Evolutionary conservation across 1,139 yeast species (phyloP).

Genomic region (Candida frijolesensis): DNA sequence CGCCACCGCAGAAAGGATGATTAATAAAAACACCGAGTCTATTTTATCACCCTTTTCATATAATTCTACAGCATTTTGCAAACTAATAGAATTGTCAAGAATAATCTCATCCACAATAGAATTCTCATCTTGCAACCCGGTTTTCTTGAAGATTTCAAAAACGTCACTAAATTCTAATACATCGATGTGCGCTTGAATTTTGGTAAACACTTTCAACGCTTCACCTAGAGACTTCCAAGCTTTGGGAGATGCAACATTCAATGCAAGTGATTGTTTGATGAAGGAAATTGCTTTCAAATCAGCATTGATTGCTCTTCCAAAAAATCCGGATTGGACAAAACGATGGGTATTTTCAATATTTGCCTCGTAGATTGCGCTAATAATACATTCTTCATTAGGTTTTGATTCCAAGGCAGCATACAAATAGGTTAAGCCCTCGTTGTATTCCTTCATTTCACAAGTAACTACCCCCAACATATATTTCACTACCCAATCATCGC

Average conservation of each 20-base stretch:
- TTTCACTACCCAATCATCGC: slow-evolving; percentile 54
- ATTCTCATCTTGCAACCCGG: slow-evolving; percentile 6
- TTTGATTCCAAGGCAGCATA: slow-evolving; percentile 40
- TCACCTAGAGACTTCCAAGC: slow-evolving; percentile 61
- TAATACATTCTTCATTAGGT: slow-evolving; percentile 59
- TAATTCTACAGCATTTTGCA: slow-evolving; percentile 15
- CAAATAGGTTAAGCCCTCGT: slow-evolving; percentile 34
- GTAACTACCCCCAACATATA: slow-evolving; percentile 70
- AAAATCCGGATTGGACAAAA: slow-evolving; percentile 61
- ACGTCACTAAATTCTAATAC: slow-evolving; percentile 47
- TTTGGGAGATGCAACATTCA: slow-evolving; percentile 42
- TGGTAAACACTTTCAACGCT: slow-evolving; percentile 46
- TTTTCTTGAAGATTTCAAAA: slow-evolving; percentile 29
- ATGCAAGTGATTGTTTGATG: slow-evolving; percentile 43
- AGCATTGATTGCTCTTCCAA: slow-evolving; percentile 54
- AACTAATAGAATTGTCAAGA: slow-evolving; percentile 12
- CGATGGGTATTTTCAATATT: slow-evolving; percentile 55
- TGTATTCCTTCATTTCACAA: slow-evolving; percentile 43
- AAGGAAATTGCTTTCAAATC: slow-evolving; percentile 50
- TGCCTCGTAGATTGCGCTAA: slow-evolving; percentile 60
- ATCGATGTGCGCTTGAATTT: slow-evolving; percentile 44
- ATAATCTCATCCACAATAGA: slow-evolving; percentile 4
- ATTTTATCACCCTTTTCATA: slow-evolving; percentile 19
- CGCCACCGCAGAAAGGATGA: slow-evolving; percentile 32
- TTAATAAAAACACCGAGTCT: slow-evolving; percentile 25